A percentile compares a stretch with the other conserved stretches of the same genome.
phyloP scores from a whole-genome alignment of 1,284 basidiomycete species.

The Apiotrichum gracile region DNA sequence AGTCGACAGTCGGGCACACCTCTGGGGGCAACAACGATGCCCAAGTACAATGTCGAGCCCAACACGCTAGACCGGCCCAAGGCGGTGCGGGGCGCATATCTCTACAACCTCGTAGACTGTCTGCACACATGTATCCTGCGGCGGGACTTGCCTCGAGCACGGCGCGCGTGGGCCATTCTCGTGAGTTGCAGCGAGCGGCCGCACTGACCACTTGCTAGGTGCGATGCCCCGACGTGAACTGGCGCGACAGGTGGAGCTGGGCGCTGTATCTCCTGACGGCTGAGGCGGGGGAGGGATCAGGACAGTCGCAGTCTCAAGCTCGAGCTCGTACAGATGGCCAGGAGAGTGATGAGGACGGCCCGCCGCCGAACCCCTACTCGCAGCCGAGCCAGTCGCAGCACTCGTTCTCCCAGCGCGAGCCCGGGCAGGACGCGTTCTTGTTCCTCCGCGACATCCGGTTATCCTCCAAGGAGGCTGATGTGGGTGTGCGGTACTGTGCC shows the following conservation, averaged over 20 bases:
- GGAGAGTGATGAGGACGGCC: not conserved
- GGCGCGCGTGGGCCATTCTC: conserved; percentile 70
- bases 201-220: conserved; percentile 29
- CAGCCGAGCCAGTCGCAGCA: not conserved
- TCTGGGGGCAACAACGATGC: not conserved
- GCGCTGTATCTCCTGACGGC: conserved; percentile 50
- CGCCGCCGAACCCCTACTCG: not conserved
- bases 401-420: conserved; percentile 3
- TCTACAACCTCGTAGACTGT: conserved; percentile 42
- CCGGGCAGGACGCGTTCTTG: conserved; percentile 15
- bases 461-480: conserved; percentile 24
- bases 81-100: conserved; percentile 32
- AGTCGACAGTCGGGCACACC: not conserved
- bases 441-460: conserved; percentile 31
- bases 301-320: too few species aligned
- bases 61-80: conserved; percentile 7
- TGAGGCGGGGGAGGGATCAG: not conserved
- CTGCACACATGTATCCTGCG: conserved; percentile 67
- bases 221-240: conserved; percentile 75
- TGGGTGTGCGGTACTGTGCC: conserved; percentile 7
- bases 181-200: conserved; percentile 30
- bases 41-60: conserved; percentile 1
- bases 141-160: conserved; percentile 61
- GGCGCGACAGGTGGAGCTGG: conserved; percentile 68
- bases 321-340: too few species aligned